Base-by-base conservation (phyloP, 768 basidiomycete genomes). In the Leccinum barrowsii region DNA sequence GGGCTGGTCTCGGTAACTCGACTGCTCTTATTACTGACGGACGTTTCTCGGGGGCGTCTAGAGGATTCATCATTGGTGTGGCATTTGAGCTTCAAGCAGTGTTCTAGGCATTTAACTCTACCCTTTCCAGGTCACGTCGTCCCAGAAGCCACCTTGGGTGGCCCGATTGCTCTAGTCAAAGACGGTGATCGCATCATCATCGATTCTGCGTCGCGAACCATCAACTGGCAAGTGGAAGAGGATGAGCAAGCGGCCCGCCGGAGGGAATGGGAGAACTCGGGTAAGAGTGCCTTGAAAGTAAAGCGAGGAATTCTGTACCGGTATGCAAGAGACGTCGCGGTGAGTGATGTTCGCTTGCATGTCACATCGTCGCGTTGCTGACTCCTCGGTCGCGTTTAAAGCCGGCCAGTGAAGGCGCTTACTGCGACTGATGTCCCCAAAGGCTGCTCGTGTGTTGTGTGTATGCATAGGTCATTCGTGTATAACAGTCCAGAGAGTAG, bases 11-110 rank as follows among this genome's bases (percentile, higher is more conserved):
- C 24, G 84, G 87, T 46, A 81, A 82, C 50, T 85, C 85, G 32
- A 91, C 89, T 3, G 89, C 89, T 1, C 78, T 95, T 52, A 86
- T 95, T 63, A 95, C 92, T 0, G 92, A 95, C 69, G 92, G 92
- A 51, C 84, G 92, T 17, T 94, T 94, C 80, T 90, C 89, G 19
- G 92, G 92, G 15, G 92, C 92, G 3, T 89, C 82, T 7, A 77
- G 82, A 46, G 85, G 85, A 7, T 85, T 85, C 70, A 82, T 84
- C 68, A 83, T 84, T 57, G 82, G 81, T 79, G 37, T 51, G 72
- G 21, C 40, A 15, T n/a, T 7, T 32, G 22, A 7, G 22, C 52
- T 47, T 40, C 46, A 19, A 46, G 13, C 4, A 7, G 10, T 48
- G 46, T 75, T 63, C 71, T 75, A n/a, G 26, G 47, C 79, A 78